Percentiles rank a stretch among this genome's conserved stretches.
These are phyloP conservation scores for Jatropha curcas DNA, from an alignment of 345 rosid genomes.

Conservation along the genomic window DNA sequence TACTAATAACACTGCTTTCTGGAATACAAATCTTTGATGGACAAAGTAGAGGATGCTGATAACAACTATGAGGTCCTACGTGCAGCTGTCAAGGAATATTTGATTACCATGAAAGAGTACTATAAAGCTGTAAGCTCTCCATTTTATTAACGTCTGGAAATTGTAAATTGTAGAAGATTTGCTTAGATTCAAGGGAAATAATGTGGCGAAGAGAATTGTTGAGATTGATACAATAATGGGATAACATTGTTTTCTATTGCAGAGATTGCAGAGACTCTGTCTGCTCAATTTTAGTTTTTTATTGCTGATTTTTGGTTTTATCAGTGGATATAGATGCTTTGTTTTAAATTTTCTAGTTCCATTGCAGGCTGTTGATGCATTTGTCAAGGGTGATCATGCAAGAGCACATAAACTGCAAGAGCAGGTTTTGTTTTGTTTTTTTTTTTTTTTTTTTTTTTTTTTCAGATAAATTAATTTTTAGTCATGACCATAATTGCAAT, in stretches of 20 bases:
- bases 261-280: neutral
- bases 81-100: slow-evolving; percentile 16
- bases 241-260: neutral
- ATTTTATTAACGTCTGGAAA: neutral
- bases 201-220: neutral
- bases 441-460: neutral
- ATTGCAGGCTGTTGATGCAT: slow-evolving; percentile 11
- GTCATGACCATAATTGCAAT: slow-evolving; percentile 4
- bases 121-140: slow-evolving; percentile 17
- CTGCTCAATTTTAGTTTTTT: neutral
- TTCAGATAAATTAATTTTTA: neutral
- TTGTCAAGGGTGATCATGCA: slow-evolving; percentile 12
- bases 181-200: neutral
- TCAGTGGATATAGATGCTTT: neutral
- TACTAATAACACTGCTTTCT: slow-evolving; percentile 17
- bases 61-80: slow-evolving; percentile 8
- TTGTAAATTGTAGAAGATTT: neutral
- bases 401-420: slow-evolving; percentile 14
- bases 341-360: slow-evolving; percentile 6
- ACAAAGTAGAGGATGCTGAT: slow-evolving; percentile 28
- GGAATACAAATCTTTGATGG: slow-evolving; percentile 10
- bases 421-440: neutral
- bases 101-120: slow-evolving; percentile 17
- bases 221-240: neutral
- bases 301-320: neutral